These are phyloP conservation scores for Trametopsis cervina DNA, from an alignment of 768 basidiomycete species.

Conservation along the genomic window DNA sequence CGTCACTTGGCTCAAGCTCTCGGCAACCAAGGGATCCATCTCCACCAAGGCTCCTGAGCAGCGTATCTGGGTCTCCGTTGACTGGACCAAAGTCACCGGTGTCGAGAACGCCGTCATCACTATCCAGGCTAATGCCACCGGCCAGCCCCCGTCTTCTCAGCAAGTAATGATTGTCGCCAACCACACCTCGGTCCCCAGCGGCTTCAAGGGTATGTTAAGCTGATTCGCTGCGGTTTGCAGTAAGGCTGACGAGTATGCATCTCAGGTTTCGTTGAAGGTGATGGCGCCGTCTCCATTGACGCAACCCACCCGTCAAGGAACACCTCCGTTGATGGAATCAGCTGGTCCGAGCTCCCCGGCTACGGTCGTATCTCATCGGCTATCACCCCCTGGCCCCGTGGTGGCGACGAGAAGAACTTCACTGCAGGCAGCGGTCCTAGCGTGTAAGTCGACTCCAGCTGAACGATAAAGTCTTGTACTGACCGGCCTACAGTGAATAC, in stretches of 20 bases:
- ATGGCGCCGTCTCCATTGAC: conserved; percentile 59
- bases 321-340: conserved; percentile 40
- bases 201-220: conserved; percentile 39
- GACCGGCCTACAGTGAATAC: conserved; percentile 39
- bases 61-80: conserved; percentile 48
- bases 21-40: conserved; percentile 41
- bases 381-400: conserved; percentile 52
- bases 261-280: conserved; percentile 53
- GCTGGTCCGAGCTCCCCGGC: conserved; percentile 54
- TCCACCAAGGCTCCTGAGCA: conserved; percentile 40
- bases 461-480: neutral
- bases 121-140: conserved; percentile 38
- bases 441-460: conserved; percentile 33
- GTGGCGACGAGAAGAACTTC: conserved; percentile 46
- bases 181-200: conserved; percentile 28
- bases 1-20: conserved; percentile 46
- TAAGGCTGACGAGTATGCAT: neutral
- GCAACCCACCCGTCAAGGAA: conserved; percentile 50
- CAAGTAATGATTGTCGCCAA: conserved; percentile 25
- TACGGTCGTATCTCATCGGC: conserved; percentile 56
- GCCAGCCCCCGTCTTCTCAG: conserved; percentile 28
- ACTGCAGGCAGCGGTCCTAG: conserved; percentile 56
- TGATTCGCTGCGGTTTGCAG: neutral
- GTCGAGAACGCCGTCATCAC: conserved; percentile 35
- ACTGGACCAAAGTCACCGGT: conserved; percentile 44